phyloP scores from a whole-genome alignment of 2,329 filamentous ascomycete genomes.

The Ophiostoma triangulosporum region DNA sequence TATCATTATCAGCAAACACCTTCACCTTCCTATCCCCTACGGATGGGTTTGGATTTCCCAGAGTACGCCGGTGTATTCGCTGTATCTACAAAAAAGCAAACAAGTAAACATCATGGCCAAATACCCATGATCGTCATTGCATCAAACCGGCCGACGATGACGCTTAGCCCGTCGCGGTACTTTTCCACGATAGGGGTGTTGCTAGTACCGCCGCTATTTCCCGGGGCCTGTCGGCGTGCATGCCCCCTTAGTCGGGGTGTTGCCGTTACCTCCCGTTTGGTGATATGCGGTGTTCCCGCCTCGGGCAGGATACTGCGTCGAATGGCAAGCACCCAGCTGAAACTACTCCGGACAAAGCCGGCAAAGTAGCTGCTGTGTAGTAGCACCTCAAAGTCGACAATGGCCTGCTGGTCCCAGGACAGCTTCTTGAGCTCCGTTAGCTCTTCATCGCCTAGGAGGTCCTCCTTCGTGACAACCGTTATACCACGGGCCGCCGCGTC shows the following conservation, averaged over 20 bases:
- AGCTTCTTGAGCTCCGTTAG: slow-evolving; percentile 18
- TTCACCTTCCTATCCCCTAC: background rate
- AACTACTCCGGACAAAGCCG: slow-evolving; percentile 9
- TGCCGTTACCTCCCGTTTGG: background rate
- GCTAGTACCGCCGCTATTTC: background rate
- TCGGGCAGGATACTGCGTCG: slow-evolving; percentile 9
- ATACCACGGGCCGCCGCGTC: slow-evolving; percentile 20
- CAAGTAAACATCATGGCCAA: slow-evolving; percentile 3
- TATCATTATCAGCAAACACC: background rate
- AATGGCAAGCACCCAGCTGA: slow-evolving; percentile 9
- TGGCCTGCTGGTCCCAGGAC: slow-evolving; percentile 18
- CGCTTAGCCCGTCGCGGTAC: slow-evolving; percentile 9
- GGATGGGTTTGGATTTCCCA: background rate
- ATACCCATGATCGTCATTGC: slow-evolving; percentile 9
- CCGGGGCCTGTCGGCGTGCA: background rate
- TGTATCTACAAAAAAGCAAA: background rate
- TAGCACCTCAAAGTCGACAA: slow-evolving; percentile 11
- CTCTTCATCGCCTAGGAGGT: slow-evolving; percentile 21
- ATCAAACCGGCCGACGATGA: slow-evolving; percentile 9
- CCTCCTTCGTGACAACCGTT: slow-evolving; percentile 21
- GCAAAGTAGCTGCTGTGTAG: slow-evolving; percentile 9
- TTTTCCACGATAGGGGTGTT: slow-evolving; percentile 5
- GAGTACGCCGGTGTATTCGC: background rate
- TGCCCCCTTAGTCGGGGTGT: background rate
- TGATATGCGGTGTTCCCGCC: slow-evolving; percentile 3